Base-by-base conservation (phyloP, 768 basidiomycete genomes). In the Agaricus subrufescens region DNA sequence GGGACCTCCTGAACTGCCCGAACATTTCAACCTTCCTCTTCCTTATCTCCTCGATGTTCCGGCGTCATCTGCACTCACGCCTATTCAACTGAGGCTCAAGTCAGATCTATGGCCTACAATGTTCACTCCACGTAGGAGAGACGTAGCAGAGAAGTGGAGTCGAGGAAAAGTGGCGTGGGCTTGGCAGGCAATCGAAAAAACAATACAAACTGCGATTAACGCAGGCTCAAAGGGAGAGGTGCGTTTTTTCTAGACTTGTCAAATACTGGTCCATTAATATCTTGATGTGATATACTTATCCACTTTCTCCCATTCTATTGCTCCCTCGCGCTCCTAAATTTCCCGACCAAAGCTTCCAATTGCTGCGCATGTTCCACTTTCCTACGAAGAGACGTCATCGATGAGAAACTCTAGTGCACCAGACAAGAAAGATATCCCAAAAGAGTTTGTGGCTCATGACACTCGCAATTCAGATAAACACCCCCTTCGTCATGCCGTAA, bases 41-140 rank as follows among this genome's bases (percentile, higher is more conserved):
- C 87, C 88, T 1, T 87, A 86, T 67, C 67, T 72, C 12, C 61
- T 83, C 10, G 61, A 71, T 1, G 89, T 94, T 1, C 94, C 95
- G 1, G 68, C 73, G 30, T 75, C 78, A 12, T 76, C 85, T 10
- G 92, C 93, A 0, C 72, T 87, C 3, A 92, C 91, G 0, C 73
- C 73, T 0, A 74, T 76, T 12, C 88, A 93, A 6, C 73, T 92
- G 23, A 66, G 69, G 43, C 66, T 83, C 34, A 94, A 95, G 70
- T 78, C 80, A 39, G 67, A 78, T 1, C 70, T 91, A n/a, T 98
- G 96, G 96, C 96, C 96, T 7, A 90, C 89, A 10, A 71, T 84
- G 12, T 92, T 83, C 61, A 76, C 84, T 3, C 89, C 89, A 0
- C 78, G 79, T 34, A 78, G 84, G 58, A 90, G 84, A 65, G 82